These are phyloP conservation scores for Phytopythium boreale DNA, from an alignment of 352 stramenopile species.

Conservation along the genomic window DNA sequence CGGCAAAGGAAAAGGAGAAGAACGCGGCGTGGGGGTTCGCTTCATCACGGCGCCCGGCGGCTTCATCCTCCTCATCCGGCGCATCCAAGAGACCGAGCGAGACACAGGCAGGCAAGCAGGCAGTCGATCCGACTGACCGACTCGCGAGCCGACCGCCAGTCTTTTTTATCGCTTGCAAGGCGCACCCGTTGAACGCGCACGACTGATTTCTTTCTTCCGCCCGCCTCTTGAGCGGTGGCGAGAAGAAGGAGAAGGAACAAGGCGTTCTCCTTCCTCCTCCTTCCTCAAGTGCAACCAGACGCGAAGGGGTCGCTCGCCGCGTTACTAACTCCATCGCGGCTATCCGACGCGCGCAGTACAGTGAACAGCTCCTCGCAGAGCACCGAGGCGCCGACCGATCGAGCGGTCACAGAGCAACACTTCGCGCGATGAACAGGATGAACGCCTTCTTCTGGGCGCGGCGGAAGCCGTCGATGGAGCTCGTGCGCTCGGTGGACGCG, in stretches of 20 bases:
- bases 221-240: not conserved
- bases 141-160: not conserved
- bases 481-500: conserved; percentile 69
- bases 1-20: not conserved
- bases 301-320: not conserved
- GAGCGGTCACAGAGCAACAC: not conserved
- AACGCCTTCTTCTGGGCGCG: conserved; percentile 83
- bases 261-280: not conserved
- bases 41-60: not conserved
- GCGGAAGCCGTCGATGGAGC: conserved; percentile 65
- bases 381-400: no score
- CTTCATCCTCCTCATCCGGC: not conserved
- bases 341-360: no score
- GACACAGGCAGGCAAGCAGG: not conserved
- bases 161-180: conserved; percentile 2
- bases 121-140: not conserved
- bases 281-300: not conserved
- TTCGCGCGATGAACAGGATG: conserved; percentile 41
- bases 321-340: not conserved
- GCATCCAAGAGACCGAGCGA: not conserved
- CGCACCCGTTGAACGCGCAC: not conserved
- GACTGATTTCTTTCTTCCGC: not conserved
- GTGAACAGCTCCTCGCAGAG: no score
- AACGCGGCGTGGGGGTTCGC: not conserved
- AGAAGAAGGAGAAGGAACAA: not conserved